Percentiles rank a stretch among this genome's conserved stretches.
These are phyloP conservation scores for Naematelia encephala DNA, from an alignment of 768 basidiomycete genomes.

Conservation along the genomic window DNA sequence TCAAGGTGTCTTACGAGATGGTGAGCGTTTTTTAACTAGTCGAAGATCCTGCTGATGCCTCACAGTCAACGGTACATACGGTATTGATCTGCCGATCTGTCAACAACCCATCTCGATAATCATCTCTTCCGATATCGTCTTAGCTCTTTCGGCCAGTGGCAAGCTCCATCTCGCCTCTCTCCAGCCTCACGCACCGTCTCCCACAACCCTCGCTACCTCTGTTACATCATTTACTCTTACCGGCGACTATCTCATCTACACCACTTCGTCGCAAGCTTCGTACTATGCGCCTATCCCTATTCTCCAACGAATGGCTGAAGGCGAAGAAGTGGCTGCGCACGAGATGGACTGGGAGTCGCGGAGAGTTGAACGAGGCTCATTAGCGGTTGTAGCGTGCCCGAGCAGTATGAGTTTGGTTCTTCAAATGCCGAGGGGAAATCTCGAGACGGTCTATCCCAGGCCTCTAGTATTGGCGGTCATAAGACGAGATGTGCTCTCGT, in stretches of 20 bases:
- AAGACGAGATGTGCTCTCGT: constrained; percentile 70
- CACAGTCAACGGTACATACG: constrained; percentile 14
- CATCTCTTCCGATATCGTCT: constrained; percentile 51
- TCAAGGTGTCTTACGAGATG: background rate
- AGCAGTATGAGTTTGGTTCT: constrained; percentile 83
- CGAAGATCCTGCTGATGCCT: constrained; percentile 5
- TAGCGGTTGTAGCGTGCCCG: constrained; percentile 82
- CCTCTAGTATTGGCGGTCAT: constrained; percentile 86
- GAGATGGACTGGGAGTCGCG: constrained; percentile 63
- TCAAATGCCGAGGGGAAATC: constrained; percentile 96
- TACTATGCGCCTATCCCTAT: constrained; percentile 63
- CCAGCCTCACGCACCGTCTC: constrained; percentile 2
- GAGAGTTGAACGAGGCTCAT: constrained; percentile 81
- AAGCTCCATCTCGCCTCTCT: constrained; percentile 57
- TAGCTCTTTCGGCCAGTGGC: constrained; percentile 66
- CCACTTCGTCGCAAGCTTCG: constrained; percentile 75
- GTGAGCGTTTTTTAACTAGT: constrained; percentile 3
- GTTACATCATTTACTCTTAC: constrained; percentile 65
- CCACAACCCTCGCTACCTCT: constrained; percentile 42
- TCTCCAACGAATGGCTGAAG: constrained; percentile 25
- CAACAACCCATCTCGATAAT: constrained; percentile 26
- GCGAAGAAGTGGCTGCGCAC: constrained; percentile 31
- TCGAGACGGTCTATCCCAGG: constrained; percentile 92
- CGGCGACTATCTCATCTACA: constrained; percentile 76
- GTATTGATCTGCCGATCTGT: constrained; percentile 21